Percentiles rank a stretch among this genome's conserved stretches.
These are phyloP conservation scores for Eleusine indica DNA, from an alignment of 176 grass and related monocot species.

Conservation along the genomic window DNA sequence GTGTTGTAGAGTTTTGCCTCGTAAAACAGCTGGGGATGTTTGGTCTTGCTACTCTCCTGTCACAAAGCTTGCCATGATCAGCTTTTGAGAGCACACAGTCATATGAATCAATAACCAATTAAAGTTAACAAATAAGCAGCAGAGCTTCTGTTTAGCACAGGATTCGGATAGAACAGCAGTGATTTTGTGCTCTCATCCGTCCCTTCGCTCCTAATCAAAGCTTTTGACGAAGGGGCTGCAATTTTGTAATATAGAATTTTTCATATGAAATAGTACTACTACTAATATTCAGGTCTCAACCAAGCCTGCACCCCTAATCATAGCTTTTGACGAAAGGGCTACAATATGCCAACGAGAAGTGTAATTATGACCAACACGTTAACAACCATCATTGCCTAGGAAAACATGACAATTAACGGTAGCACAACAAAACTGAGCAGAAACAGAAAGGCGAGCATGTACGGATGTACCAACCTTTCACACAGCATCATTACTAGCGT, in stretches of 20 bases:
- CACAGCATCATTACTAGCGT: background rate
- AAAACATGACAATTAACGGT: slow-evolving; percentile 1
- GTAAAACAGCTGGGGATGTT: slow-evolving; percentile 78
- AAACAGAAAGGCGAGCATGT: background rate
- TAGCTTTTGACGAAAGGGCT: background rate
- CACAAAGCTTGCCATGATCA: slow-evolving; percentile 22
- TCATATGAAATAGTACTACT: no score
- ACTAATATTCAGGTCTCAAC: no score
- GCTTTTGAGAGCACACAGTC: background rate
- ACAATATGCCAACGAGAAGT: background rate
- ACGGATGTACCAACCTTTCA: background rate
- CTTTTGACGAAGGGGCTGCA: no score
- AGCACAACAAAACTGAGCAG: background rate
- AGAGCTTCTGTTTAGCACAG: slow-evolving; percentile 14
- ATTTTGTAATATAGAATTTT: no score
- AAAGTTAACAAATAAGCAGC: background rate
- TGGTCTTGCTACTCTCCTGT: slow-evolving; percentile 66
- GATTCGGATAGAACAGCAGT: background rate
- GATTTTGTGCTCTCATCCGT: background rate
- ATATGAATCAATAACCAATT: slow-evolving; percentile 7
- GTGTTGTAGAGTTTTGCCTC: slow-evolving; percentile 78
- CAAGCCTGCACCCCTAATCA: background rate
- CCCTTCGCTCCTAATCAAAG: no score
- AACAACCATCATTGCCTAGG: slow-evolving; percentile 23
- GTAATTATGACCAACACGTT: slow-evolving; percentile 32